Percentiles rank a stretch among this genome's conserved stretches.
phyloP scores from a whole-genome alignment of 441 rosid species.

The Macaranga tanarius region DNA sequence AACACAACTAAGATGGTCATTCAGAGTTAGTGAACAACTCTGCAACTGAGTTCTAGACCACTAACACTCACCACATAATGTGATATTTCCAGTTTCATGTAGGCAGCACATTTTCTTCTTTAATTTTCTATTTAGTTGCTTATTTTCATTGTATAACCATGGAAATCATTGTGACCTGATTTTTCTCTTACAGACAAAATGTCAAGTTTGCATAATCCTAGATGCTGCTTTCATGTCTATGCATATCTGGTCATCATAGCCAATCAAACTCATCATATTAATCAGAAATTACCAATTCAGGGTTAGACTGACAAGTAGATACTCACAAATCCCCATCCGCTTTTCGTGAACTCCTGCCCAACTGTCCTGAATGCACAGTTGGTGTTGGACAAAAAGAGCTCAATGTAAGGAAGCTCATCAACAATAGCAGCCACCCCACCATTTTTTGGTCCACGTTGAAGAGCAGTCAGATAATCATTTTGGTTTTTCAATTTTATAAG shows the following conservation, averaged over 20 bases:
- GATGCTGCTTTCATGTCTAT: neutral
- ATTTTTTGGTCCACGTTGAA: slow-evolving; percentile 54
- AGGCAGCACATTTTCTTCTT: neutral
- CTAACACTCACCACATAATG: no score
- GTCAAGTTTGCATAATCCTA: neutral
- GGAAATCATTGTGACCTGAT: neutral
- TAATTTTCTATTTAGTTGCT: neutral
- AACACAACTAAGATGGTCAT: neutral
- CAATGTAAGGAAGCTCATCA: slow-evolving; percentile 85
- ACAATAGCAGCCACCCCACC: slow-evolving; percentile 94
- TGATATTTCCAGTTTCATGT: neutral
- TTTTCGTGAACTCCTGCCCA: slow-evolving; percentile 86
- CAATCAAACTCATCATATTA: neutral
- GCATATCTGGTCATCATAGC: neutral
- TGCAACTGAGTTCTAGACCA: neutral
- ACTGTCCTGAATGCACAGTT: slow-evolving; percentile 71
- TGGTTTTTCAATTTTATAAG: slow-evolving; percentile 45
- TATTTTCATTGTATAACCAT: neutral
- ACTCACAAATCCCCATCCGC: slow-evolving; percentile 99
- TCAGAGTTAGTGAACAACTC: neutral
- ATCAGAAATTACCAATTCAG: neutral
- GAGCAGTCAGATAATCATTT: slow-evolving; percentile 56
- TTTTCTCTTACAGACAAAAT: neutral
- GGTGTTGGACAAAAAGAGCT: slow-evolving; percentile 63
- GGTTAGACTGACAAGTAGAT: neutral